Conservation (phyloP, 768 basidiomycete genomes). For the Sarcomyxa edulis region DNA sequence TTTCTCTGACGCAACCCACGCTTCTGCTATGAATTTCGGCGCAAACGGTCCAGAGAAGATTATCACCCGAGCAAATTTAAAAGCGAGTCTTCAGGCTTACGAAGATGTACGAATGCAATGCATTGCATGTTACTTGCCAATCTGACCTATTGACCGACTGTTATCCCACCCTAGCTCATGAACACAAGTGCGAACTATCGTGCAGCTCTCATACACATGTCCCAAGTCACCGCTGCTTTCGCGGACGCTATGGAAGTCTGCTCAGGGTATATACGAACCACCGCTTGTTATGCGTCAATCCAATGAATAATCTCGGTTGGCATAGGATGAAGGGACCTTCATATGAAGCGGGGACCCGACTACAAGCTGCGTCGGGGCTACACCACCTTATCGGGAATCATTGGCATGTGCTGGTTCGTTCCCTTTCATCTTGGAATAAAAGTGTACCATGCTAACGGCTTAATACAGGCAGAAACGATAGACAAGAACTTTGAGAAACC, state of each 20-base stretch:
- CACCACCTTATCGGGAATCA: constrained; percentile 92
- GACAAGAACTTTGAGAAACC: constrained; percentile 90
- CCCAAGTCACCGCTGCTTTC: constrained; percentile 77
- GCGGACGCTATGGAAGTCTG: constrained; percentile 85
- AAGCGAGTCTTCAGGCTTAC: constrained; percentile 72
- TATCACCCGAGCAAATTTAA: constrained; percentile 75
- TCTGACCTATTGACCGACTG: neutral
- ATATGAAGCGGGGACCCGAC: constrained; percentile 74
- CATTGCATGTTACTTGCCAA: neutral
- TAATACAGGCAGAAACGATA: constrained; percentile 68
- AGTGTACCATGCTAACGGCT: constrained; percentile 6
- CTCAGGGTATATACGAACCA: constrained; percentile 52
- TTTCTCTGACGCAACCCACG: constrained; percentile 77
- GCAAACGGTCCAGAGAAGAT: constrained; percentile 73
- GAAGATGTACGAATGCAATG: constrained; percentile 56
- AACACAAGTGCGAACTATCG: constrained; percentile 75
- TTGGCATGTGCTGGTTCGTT: constrained; percentile 81
- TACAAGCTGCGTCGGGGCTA: constrained; percentile 83
- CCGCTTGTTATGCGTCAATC: neutral
- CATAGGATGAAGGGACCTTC: constrained; percentile 70
- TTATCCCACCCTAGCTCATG: constrained; percentile 51
- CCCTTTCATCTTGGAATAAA: constrained; percentile 1
- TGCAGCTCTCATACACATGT: constrained; percentile 73
- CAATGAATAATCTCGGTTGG: constrained; percentile 1
- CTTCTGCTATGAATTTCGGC: constrained; percentile 73